Base-by-base conservation (phyloP, 1,139 yeast genomes). In the Geotrichum histeridarum region DNA sequence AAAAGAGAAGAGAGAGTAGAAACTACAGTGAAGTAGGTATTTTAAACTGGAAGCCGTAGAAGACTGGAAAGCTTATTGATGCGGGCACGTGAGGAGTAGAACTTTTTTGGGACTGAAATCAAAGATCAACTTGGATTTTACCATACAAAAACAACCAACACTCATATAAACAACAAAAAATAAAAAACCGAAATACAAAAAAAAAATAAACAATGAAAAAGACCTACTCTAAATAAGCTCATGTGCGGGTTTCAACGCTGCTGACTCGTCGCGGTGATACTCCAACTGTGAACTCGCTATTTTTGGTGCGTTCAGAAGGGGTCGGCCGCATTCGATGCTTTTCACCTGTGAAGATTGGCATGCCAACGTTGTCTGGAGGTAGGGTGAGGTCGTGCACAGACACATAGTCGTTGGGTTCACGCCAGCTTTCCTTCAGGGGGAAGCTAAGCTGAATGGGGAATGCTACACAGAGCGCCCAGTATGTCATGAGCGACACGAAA, bases 401-500 rank as follows among this genome's bases (percentile, higher is more conserved):
- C 11, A 48, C 15, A 39, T 48, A 48, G 30, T 48, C 51, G 4
- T 18, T 11, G 9, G 51, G 51, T 14, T 48, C 51, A 9, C 31
- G 44, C 51, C 51, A 48, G 8, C n/a, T 12, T n/a, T 14, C 44
- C 12, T 17, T 15, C 18, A 35, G 12, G 11, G 49, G 49, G 22
- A 45, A 45, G 27, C 14, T 17, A 2, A 35, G 9, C 14, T 33
- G 17, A 4, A 48, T 46, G 1, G 54, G 54, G 18, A 31, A 43
- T 18, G 30, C 39, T 8, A 45, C 22, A 35, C 38, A 39, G 4
- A 51, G 42, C 1, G 14, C 11, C 41, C 48, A 38, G 37, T 45
- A 60, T 1, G 47, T 14, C 5, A 43, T 42, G 33, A 59, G 49
- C 4, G 62, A 60, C 7, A 54, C 56, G 6, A 57, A 18, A 8